phyloP scores from a whole-genome alignment of 2,329 filamentous ascomycete genomes.

The Colletotrichum sp. region DNA sequence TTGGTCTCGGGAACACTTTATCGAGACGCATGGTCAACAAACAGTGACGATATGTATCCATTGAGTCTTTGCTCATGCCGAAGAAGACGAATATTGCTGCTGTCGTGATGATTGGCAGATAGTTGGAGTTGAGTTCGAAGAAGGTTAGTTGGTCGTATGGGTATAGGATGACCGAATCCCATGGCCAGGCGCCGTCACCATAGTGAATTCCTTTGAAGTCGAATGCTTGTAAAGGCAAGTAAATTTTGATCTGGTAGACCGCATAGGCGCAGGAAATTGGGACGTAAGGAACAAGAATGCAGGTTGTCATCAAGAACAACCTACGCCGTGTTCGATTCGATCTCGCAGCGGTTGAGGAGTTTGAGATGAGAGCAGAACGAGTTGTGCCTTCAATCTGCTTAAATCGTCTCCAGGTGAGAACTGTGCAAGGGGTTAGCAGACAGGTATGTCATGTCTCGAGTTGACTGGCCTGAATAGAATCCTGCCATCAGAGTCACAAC shows the following conservation, averaged over 20 bases:
- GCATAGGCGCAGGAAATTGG: constrained; percentile 50
- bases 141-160: constrained; percentile 45
- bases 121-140: constrained; percentile 48
- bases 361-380: constrained; percentile 41
- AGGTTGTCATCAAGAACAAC: constrained; percentile 60
- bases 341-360: constrained; percentile 43
- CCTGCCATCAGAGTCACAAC: constrained; percentile 48
- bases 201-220: constrained; percentile 47
- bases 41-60: constrained; percentile 50
- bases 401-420: constrained; percentile 53
- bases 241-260: constrained; percentile 42
- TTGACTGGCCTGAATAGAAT: constrained; percentile 53
- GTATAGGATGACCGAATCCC: constrained; percentile 52
- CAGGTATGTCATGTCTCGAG: not conserved
- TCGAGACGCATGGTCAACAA: constrained; percentile 47
- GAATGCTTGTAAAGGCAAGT: constrained; percentile 35
- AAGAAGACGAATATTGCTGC: constrained; percentile 59
- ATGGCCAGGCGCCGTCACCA: constrained; percentile 40
- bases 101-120: constrained; percentile 52
- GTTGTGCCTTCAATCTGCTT: constrained; percentile 48
- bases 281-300: constrained; percentile 56
- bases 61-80: constrained; percentile 58
- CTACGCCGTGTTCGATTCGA: constrained; percentile 54
- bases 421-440: constrained; percentile 29
- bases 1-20: constrained; percentile 45